These are phyloP conservation scores for Akanthomyces dipterigenus DNA, from an alignment of 2,329 filamentous ascomycete genomes.

Conservation along the genomic window DNA sequence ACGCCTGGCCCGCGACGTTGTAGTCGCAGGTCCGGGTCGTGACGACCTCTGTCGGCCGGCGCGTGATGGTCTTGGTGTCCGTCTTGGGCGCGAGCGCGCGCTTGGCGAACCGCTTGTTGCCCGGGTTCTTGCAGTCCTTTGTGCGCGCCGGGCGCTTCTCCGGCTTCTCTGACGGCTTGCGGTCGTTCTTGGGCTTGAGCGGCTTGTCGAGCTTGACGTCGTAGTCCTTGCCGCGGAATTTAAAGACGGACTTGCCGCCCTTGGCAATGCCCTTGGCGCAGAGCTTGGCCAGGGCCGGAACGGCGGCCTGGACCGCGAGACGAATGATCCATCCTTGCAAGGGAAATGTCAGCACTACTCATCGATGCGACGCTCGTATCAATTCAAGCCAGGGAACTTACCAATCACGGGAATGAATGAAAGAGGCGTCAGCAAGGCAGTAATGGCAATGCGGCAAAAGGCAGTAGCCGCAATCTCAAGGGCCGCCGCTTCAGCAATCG, in stretches of 20 bases:
- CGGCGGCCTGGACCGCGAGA: constrained; percentile 14
- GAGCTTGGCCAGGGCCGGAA: constrained; percentile 23
- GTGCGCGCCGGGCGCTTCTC: too few species aligned
- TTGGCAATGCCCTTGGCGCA: constrained; percentile 28
- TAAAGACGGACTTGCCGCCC: constrained; percentile 19
- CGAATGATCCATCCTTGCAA: too few species aligned
- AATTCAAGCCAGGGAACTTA: not conserved
- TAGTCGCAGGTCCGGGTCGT: not conserved
- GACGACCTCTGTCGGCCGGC: not conserved
- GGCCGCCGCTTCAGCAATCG: constrained; percentile 22
- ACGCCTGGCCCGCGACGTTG: not conserved
- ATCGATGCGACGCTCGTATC: constrained; percentile 13
- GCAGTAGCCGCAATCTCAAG: constrained; percentile 28
- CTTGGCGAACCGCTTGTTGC: too few species aligned
- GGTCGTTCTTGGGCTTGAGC: not conserved
- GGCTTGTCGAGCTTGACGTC: not conserved
- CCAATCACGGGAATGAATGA: constrained; percentile 1
- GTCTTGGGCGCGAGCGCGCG: too few species aligned
- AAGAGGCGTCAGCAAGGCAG: constrained; percentile 16
- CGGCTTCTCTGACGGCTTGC: not conserved
- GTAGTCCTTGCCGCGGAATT: constrained; percentile 3
- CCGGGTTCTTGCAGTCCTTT: too few species aligned
- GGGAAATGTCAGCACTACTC: too few species aligned
- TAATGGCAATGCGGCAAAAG: constrained; percentile 27
- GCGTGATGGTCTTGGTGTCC: too few species aligned